Percentiles rank a stretch among this genome's conserved stretches.
Conservation (phyloP, 2,329 filamentous ascomycete species). For the Diaporthe citriasiana region DNA sequence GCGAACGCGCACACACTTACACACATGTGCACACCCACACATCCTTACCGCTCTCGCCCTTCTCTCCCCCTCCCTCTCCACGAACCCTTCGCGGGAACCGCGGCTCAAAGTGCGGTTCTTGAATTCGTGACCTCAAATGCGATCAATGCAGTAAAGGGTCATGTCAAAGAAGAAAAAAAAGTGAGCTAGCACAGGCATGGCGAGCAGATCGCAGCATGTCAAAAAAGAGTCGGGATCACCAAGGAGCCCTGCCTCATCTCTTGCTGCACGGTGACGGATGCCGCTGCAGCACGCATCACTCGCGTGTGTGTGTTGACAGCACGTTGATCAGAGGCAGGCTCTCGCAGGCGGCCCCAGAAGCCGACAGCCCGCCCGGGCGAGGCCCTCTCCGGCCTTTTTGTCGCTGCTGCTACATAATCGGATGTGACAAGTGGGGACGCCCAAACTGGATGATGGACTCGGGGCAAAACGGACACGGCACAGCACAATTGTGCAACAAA, state of each 20-base stretch:
- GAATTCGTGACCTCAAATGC: no score
- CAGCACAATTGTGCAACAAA: background rate
- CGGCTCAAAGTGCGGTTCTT: background rate
- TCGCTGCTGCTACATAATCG: constrained; percentile 11
- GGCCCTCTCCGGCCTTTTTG: background rate
- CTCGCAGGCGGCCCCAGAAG: constrained; percentile 18
- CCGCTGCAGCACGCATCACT: background rate
- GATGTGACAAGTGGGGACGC: constrained; percentile 21
- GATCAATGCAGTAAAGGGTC: background rate
- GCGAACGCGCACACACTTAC: background rate
- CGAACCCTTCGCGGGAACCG: background rate
- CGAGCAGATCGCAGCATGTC: constrained; percentile 4
- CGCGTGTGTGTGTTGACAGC: background rate
- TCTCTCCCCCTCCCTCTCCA: background rate
- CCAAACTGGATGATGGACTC: background rate
- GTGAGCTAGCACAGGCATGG: background rate
- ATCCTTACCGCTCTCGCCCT: background rate
- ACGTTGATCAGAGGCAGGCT: background rate
- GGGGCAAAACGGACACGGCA: background rate
- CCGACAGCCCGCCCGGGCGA: constrained; percentile 25
- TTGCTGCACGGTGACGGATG: constrained; percentile 26
- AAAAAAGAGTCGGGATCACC: background rate
- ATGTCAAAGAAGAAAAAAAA: background rate
- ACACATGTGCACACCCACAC: background rate
- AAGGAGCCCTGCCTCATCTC: background rate